Base-by-base conservation (phyloP, 352 stramenopile species). In the Saprolegnia diclina region DNA sequence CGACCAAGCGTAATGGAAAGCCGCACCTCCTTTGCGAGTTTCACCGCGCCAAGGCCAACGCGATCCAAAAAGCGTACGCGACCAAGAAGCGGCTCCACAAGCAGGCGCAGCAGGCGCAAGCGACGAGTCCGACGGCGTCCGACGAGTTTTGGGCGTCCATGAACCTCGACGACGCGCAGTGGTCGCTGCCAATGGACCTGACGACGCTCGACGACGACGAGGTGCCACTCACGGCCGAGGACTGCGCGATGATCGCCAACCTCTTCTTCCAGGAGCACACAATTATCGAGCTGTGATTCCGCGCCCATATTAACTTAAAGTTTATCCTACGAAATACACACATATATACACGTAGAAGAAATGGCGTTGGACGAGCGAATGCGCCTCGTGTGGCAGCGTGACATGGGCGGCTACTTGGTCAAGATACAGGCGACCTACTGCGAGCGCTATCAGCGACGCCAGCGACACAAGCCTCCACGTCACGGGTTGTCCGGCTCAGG, bases 21-120 rank as follows among this genome's bases (percentile, higher is more conserved):
- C 65, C 54, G 32, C 65, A 71, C 14, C 42, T 35, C 0, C 48
- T 71, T 16, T 71, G 65, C 26, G 50, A 50, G 26, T 29, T 45
- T 35, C 65, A 71, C 48, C 53, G 65, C 16, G 45, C 53, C 24
- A 71, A 71, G 26, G 65, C 65, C 14, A 71, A 71, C 37, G 56
- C 37, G 19, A 62, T 44, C 37, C 65, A 71, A 24, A 35, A 40
- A 9, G 52, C 52, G 13, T 59, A 59, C 9, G 52, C 52, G 16
- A 59, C 52, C 52, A 59, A 59, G 35, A 59, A 59, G 35, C 52
- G 52, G 1, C 52, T 29, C n/a, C n/a, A 54, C 46, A 54, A 59
- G 52, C 18, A 14, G 42, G 18, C 11, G 42, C 42, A n/a, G 13
- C 11, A 48, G 42, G 7, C 42, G 42, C 42, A 48, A 10, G 42